These are phyloP conservation scores for Tolypocladium inflatum DNA, from an alignment of 2,329 filamentous ascomycete genomes.

Conservation along the genomic window DNA sequence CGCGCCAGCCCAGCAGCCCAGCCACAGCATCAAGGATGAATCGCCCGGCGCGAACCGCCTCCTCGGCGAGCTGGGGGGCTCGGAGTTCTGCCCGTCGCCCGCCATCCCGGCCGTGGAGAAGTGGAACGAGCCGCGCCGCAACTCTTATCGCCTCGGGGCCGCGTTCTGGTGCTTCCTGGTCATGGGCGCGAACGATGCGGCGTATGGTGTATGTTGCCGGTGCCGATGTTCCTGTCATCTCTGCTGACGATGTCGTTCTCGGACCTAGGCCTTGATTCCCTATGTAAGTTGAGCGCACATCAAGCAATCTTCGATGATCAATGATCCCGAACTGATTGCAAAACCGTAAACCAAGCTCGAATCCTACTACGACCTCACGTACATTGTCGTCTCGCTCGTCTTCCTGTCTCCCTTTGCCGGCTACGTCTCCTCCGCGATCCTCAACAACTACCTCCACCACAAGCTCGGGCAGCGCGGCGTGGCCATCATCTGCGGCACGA, in stretches of 20 bases:
- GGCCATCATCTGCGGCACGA: slow-evolving; percentile 52
- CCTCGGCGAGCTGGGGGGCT: not conserved
- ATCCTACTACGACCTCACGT: slow-evolving; percentile 49
- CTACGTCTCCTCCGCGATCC: slow-evolving; percentile 50
- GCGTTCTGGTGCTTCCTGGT: slow-evolving; percentile 49
- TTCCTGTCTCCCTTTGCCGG: slow-evolving; percentile 58
- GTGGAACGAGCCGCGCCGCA: slow-evolving; percentile 40
- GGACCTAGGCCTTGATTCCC: slow-evolving; percentile 34
- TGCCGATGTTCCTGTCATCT: slow-evolving; percentile 5
- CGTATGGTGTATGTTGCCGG: slow-evolving; percentile 39
- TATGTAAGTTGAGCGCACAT: slow-evolving; percentile 28
- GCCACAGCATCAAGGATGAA: not conserved
- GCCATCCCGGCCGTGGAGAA: slow-evolving; percentile 17
- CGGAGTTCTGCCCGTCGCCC: not conserved
- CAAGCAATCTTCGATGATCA: not conserved
- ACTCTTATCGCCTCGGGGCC: slow-evolving; percentile 37
- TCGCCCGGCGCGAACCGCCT: not conserved
- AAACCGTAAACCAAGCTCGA: slow-evolving; percentile 11
- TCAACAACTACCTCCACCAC: slow-evolving; percentile 42
- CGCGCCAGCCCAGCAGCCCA: not conserved
- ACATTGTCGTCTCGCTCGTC: slow-evolving; percentile 53
- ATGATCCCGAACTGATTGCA: no score
- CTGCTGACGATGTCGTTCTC: not conserved
- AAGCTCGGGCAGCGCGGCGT: slow-evolving; percentile 44
- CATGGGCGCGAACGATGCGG: slow-evolving; percentile 49